phyloP scores from a whole-genome alignment of 495 filamentous ascomycete species.

The Penicillium longicatenatum region DNA sequence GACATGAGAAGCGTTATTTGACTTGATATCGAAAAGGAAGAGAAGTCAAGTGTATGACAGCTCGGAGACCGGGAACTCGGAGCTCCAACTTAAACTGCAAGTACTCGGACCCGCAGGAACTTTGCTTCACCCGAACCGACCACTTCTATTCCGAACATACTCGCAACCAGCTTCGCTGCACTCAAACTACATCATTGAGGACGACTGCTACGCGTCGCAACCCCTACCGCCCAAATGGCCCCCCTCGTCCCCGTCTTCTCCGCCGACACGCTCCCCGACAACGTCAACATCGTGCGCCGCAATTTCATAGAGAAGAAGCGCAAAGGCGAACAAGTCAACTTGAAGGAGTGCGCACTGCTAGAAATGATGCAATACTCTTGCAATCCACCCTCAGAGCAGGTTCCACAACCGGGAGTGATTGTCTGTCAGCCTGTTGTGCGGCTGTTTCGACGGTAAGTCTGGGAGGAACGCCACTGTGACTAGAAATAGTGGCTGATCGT shows the following conservation, averaged over 20 bases:
- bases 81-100: not conserved
- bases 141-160: not conserved
- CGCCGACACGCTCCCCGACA: constrained; percentile 40
- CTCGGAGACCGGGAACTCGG: not conserved
- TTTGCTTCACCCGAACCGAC: not conserved
- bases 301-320: constrained; percentile 49
- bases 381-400: constrained; percentile 56
- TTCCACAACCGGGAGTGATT: constrained; percentile 57
- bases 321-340: constrained; percentile 51
- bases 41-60: not conserved
- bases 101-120: constrained; percentile 1
- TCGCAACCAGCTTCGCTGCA: not conserved
- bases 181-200: not conserved
- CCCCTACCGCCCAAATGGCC: constrained; percentile 34
- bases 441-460: constrained; percentile 74
- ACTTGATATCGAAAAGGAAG: not conserved
- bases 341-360: constrained; percentile 70
- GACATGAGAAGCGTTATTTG: not conserved
- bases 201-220: not conserved
- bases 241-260: constrained; percentile 46
- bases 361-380: constrained; percentile 86
- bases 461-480: not conserved
- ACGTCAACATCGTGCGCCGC: constrained; percentile 42
- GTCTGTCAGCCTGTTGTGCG: constrained; percentile 74
- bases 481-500: constrained; percentile 11